Conservation (phyloP, 2,329 filamentous ascomycete species). For the Penicillium sp. region DNA sequence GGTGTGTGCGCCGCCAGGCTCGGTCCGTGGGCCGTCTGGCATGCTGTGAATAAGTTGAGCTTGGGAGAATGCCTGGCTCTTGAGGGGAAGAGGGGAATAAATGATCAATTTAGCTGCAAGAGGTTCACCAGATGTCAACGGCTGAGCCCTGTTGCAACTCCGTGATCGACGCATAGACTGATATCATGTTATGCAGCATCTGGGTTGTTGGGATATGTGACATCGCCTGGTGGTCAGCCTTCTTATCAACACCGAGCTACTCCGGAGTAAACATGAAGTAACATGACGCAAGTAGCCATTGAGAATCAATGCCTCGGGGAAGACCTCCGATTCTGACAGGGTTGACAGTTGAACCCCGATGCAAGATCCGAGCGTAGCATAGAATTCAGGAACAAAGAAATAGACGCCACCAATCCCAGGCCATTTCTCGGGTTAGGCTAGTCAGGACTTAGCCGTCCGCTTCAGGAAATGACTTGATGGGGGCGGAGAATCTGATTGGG, state of each 20-base stretch:
- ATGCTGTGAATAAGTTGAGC: not conserved
- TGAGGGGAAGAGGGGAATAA: too few relatives aligned
- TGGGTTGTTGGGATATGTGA: not conserved
- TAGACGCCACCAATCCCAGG: not conserved
- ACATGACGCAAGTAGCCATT: not conserved
- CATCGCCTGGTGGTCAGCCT: too few relatives aligned
- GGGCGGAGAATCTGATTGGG: too few relatives aligned
- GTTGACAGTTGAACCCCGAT: not conserved
- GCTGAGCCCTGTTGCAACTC: not conserved
- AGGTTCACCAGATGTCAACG: not conserved
- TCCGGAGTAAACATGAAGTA: not conserved
- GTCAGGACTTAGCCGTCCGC: not conserved
- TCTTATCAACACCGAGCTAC: not conserved
- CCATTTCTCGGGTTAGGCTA: not conserved
- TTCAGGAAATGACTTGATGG: not conserved
- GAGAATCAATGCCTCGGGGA: not conserved
- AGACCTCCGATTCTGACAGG: not conserved
- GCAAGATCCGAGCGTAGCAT: not conserved
- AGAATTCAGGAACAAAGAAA: not conserved
- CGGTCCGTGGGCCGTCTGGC: too few relatives aligned
- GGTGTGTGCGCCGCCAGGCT: too few relatives aligned
- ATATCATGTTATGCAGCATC: not conserved
- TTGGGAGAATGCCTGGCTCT: too few relatives aligned
- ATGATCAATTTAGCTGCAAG: not conserved
- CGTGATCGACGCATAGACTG: not conserved